These are phyloP conservation scores for Citrus medica DNA, from an alignment of 345 rosid genomes.

Conservation along the genomic window DNA sequence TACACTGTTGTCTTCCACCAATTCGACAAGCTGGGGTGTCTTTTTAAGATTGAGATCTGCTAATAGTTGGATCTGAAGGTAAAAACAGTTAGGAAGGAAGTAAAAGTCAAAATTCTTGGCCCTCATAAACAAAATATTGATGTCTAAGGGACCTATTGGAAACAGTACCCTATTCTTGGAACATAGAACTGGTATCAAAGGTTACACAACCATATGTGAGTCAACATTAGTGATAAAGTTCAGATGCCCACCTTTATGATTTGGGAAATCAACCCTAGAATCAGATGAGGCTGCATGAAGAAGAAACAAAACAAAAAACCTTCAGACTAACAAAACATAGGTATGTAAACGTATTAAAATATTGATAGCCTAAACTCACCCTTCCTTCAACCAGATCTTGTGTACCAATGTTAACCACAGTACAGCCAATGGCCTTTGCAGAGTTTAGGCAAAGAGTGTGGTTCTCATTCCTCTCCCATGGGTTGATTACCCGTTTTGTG, in stretches of 20 bases:
- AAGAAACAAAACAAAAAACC: slow-evolving; percentile 10
- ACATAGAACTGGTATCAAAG: not conserved
- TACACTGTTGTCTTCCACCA: slow-evolving; percentile 81
- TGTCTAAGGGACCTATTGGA: not conserved
- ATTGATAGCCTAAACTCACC: slow-evolving; percentile 38
- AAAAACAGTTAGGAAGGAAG: slow-evolving; percentile 7
- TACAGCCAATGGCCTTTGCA: slow-evolving; percentile 90
- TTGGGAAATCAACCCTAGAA: slow-evolving; percentile 90
- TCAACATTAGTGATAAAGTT: not conserved
- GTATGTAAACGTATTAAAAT: slow-evolving; percentile 8
- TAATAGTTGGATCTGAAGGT: slow-evolving; percentile 71
- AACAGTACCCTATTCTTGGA: not conserved
- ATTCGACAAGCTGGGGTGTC: slow-evolving; percentile 93
- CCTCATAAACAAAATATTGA: not conserved
- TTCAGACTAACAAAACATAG: not conserved
- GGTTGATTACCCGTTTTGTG: slow-evolving; percentile 73
- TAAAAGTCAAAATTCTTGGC: not conserved
- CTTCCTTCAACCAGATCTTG: slow-evolving; percentile 91
- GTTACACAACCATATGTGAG: not conserved
- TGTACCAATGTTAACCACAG: slow-evolving; percentile 77
- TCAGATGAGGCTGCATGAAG: slow-evolving; percentile 73
- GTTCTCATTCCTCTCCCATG: slow-evolving; percentile 94
- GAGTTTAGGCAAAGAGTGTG: slow-evolving; percentile 94
- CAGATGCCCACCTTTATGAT: slow-evolving; percentile 73
- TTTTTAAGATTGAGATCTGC: slow-evolving; percentile 90